Base-by-base conservation (phyloP, 2,329 filamentous ascomycete species). In the Apiospora phragmitis region DNA sequence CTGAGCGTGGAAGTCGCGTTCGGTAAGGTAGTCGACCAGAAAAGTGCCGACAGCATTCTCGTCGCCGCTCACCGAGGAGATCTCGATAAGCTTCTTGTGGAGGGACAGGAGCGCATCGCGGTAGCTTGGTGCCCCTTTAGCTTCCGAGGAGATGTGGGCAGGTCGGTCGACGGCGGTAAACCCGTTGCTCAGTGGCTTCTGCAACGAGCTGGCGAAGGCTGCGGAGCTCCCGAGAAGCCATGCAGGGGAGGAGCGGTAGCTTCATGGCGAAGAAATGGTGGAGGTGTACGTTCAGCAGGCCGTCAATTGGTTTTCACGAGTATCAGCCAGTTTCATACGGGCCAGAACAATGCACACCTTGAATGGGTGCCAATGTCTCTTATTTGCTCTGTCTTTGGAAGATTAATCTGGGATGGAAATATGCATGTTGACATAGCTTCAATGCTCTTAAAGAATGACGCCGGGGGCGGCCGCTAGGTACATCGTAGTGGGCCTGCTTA, bases 21-120 rank as follows among this genome's bases (percentile, higher is more conserved):
- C 72, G 4, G 85, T 80, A 7, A 97, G 88, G 76, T 93, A 94
- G 1, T 87, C 82, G 45, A 88, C 85, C 6, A 97, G 86, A 81
- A 91, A 94, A 66, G 87, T 79, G 59, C 91, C 93, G 9, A 94
- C 90, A 0, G 86, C 82, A 55, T 88, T 83, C 79, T 97, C 94
- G 72, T 91, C 86, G 65, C 88, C 89, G 3, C 88, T 90, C 73
- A 94, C 87, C 0, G 94, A 97, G 67, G 92, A 86, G 62, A 92
- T 92, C 71, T 92, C 85, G 41, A 95, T 86, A n/a, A 97, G 89
- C 21, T 89, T 87, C 69, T 91, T 89, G 82, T 97, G 94, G 16
- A 97, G 87, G 24, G 87, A 86, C 59, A 97, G 86, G 0, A 97
- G 87, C 49, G 82, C 79, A 3, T 82, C 74, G 47, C 87, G 85